Evolutionary conservation across 306 rosid species (phyloP).

Genomic region (Trifolium pratense): DNA sequence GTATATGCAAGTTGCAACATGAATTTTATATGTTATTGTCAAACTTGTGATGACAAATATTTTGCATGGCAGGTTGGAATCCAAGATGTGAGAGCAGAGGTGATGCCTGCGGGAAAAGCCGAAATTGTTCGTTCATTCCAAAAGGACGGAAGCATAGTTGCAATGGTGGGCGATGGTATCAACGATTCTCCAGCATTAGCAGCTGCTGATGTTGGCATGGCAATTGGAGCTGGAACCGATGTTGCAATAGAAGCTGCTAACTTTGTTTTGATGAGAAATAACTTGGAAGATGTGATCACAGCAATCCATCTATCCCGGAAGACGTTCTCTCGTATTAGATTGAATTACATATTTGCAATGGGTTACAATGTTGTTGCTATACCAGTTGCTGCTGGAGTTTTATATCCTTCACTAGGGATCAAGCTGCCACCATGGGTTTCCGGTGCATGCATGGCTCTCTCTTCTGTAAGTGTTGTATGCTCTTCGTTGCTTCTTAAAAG

Average conservation of each 20-base stretch:
- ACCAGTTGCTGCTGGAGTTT: constrained; percentile 87
- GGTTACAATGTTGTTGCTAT: constrained; percentile 85
- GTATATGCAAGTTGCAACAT: constrained; percentile 2
- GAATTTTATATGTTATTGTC: constrained; percentile 1
- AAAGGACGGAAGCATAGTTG: constrained; percentile 81
- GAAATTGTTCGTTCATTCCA: constrained; percentile 78
- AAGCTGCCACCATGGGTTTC: constrained; percentile 96
- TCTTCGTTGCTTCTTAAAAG: constrained; percentile 87
- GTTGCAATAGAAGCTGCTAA: constrained; percentile 96
- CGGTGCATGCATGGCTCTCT: constrained; percentile 98
- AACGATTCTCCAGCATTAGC: constrained; percentile 97
- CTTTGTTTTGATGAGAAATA: constrained; percentile 88
- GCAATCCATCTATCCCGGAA: constrained; percentile 93
- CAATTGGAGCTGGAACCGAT: constrained; percentile 97
- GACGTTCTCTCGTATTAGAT: constrained; percentile 76
- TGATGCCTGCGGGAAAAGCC: constrained; percentile 97
- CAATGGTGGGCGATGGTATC: constrained; percentile 99
- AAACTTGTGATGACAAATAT: constrained; percentile 5
- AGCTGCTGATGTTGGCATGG: constrained; percentile 95
- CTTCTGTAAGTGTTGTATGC: constrained; percentile 92
- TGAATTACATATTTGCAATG: constrained; percentile 90
- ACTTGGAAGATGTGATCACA: constrained; percentile 95
- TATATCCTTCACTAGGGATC: constrained; percentile 76
- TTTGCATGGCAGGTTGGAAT: constrained; percentile 80
- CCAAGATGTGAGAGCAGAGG: constrained; percentile 89